phyloP scores from a whole-genome alignment of 768 basidiomycete species.

The Crassisporium funariophilum region DNA sequence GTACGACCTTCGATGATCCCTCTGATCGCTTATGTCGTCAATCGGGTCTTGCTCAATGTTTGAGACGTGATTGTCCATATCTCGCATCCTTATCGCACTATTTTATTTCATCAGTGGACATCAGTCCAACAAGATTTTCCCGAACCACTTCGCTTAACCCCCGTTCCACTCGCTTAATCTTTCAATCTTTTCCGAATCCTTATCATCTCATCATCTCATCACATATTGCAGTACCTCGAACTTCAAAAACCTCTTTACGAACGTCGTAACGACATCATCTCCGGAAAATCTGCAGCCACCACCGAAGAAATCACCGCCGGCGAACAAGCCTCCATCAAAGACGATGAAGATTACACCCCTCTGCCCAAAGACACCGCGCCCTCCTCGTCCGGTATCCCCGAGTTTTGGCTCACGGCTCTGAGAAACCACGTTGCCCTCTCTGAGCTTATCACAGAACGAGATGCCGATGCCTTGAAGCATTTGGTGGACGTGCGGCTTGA shows the following conservation, averaged over 20 bases:
- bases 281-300: constrained; percentile 72
- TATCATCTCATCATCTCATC: background rate
- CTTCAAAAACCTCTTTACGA: constrained; percentile 85
- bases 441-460: constrained; percentile 92
- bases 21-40: constrained; percentile 4
- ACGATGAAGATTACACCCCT: constrained; percentile 69
- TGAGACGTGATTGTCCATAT: no score
- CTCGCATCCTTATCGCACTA: no score
- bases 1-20: constrained; percentile 13
- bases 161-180: no score
- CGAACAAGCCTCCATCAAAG: constrained; percentile 69
- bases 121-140: no score
- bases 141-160: no score
- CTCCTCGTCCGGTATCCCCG: constrained; percentile 66
- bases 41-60: background rate
- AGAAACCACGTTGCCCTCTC: constrained; percentile 86
- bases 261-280: constrained; percentile 83
- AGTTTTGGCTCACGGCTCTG: constrained; percentile 98
- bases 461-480: constrained; percentile 81
- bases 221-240: constrained; percentile 59
- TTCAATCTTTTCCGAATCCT: background rate
- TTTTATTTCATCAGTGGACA: background rate
- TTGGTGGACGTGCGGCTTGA: constrained; percentile 80
- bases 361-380: constrained; percentile 54
- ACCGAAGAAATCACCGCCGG: constrained; percentile 84